These are phyloP conservation scores for Solanum pinnatisectum DNA, from an alignment of 257 asterid genomes.

Conservation along the genomic window DNA sequence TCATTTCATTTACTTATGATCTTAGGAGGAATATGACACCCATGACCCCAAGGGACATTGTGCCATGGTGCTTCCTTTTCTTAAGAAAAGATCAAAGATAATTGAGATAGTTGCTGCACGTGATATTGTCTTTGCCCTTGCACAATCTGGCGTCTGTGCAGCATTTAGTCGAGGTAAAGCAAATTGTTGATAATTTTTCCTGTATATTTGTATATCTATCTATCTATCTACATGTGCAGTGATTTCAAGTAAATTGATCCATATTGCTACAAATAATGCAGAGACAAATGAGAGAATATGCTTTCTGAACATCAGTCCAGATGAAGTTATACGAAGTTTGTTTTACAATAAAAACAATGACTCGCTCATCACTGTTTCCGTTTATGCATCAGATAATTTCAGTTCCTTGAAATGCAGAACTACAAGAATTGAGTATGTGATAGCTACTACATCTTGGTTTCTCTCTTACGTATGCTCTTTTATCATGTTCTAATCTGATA, in stretches of 20 bases:
- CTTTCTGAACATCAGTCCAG: conserved; percentile 88
- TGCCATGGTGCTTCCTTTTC: conserved; percentile 61
- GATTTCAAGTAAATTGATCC: not conserved
- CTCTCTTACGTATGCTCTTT: not conserved
- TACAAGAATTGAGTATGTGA: conserved; percentile 85
- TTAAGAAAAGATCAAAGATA: conserved; percentile 82
- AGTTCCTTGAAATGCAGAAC: conserved; percentile 94
- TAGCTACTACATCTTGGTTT: conserved; percentile 2
- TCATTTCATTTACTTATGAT: not conserved
- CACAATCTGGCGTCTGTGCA: conserved; percentile 97
- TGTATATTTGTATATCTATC: not conserved
- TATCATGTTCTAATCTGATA: not conserved
- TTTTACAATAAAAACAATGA: conserved; percentile 96
- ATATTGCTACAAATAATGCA: conserved; percentile 1
- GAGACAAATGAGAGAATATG: conserved; percentile 67
- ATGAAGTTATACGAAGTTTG: conserved; percentile 96
- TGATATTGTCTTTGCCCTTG: conserved; percentile 98
- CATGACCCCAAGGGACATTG: conserved; percentile 90
- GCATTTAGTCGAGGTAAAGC: conserved; percentile 90
- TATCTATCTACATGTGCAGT: not conserved
- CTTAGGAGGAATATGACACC: conserved; percentile 96
- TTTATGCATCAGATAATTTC: conserved; percentile 91
- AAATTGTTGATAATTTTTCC: not conserved
- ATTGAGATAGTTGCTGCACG: conserved; percentile 97
- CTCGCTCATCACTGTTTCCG: conserved; percentile 94